These are phyloP conservation scores for Fusarium pseudoanthophilum DNA, from an alignment of 2,329 filamentous ascomycete species.

Conservation along the genomic window DNA sequence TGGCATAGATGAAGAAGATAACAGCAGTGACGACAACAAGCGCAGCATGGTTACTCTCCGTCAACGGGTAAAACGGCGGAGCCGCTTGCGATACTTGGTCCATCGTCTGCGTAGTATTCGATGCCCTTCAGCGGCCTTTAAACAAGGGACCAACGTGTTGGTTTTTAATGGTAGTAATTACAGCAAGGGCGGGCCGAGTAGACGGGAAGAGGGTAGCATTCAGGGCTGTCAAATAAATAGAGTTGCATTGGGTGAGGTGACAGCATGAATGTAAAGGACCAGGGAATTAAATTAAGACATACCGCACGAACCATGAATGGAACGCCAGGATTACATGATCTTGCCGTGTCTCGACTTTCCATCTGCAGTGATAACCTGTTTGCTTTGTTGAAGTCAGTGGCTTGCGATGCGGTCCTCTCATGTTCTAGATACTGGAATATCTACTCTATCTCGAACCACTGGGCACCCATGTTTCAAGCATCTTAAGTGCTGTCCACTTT, in stretches of 20 bases:
- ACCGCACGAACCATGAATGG: neutral
- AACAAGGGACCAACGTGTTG: neutral
- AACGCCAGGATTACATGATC: neutral
- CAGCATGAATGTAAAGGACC: neutral
- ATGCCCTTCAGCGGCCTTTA: neutral
- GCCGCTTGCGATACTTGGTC: slow-evolving; percentile 9
- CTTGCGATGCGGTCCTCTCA: neutral
- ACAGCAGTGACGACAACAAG: slow-evolving; percentile 37
- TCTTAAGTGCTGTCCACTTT: neutral
- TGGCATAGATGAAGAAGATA: slow-evolving; percentile 37
- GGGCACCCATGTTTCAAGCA: neutral
- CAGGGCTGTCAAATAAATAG: slow-evolving; percentile 2
- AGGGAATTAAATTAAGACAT: neutral
- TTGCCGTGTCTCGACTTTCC: neutral
- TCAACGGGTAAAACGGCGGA: slow-evolving; percentile 38
- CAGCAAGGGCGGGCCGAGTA: neutral
- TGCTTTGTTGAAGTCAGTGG: neutral
- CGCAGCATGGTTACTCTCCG: slow-evolving; percentile 36
- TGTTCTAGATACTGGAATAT: neutral
- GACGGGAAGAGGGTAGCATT: slow-evolving; percentile 12
- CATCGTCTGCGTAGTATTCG: slow-evolving; percentile 22
- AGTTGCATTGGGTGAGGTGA: neutral
- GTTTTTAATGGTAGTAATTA: neutral
- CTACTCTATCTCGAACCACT: neutral
- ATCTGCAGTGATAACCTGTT: neutral